Conservation (phyloP, 2,329 filamentous ascomycete species). For the Colletotrichum godetiae region DNA sequence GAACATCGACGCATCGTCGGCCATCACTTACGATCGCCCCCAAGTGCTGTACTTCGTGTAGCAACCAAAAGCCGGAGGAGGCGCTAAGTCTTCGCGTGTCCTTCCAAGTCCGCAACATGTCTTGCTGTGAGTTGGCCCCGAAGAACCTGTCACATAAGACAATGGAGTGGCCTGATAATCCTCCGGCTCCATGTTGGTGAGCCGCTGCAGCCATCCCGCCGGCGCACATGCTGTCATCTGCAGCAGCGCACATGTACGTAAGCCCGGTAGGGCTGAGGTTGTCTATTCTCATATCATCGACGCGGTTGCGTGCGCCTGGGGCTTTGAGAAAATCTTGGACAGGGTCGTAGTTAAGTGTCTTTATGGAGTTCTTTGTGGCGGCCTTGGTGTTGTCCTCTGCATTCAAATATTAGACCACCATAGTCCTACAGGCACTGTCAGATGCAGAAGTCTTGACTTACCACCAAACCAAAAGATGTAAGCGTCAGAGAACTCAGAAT, state of each 20-base stretch:
- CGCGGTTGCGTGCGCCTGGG: neutral
- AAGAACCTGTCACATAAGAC: neutral
- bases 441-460: neutral
- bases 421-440: neutral
- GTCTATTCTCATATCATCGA: neutral
- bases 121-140: neutral
- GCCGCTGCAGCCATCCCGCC: neutral
- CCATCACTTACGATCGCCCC: neutral
- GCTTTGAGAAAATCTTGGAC: neutral
- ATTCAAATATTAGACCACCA: neutral
- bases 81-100: neutral
- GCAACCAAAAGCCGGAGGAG: neutral
- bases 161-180: neutral
- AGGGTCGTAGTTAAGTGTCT: constrained; percentile 1
- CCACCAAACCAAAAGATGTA: constrained; percentile 12
- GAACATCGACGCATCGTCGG: constrained; percentile 4
- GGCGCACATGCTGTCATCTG: neutral
- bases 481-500: neutral
- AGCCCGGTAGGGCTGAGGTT: constrained; percentile 16
- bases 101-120: neutral
- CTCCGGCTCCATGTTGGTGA: neutral
- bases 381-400: constrained; percentile 1
- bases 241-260: constrained; percentile 13
- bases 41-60: constrained; percentile 12
- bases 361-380: neutral